A percentile compares a stretch with the other conserved stretches of the same genome.
Conservation (phyloP, 176 grass and related monocot genomes). For the Typha latifolia region DNA sequence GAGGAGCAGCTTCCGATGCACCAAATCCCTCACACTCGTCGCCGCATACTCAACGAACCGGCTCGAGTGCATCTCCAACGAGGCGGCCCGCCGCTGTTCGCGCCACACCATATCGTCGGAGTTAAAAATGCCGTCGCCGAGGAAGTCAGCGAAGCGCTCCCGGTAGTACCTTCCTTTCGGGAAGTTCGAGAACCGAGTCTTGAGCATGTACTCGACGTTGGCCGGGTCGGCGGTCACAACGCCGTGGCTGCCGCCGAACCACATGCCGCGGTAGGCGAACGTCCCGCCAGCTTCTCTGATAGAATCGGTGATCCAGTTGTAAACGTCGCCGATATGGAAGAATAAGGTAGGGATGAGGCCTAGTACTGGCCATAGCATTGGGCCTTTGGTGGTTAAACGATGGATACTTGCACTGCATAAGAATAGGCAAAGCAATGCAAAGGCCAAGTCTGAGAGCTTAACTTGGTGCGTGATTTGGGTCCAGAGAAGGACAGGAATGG, state of each 20-base stretch:
- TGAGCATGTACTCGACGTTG: conserved; percentile 76
- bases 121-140: conserved; percentile 89
- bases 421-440: conserved; percentile 36
- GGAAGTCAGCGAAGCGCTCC: conserved; percentile 68
- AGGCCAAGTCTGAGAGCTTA: conserved; percentile 26
- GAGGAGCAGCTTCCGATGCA: conserved; percentile 33
- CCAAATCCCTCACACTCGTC: conserved; percentile 28
- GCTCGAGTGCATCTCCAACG: conserved; percentile 69
- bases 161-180: conserved; percentile 81
- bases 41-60: conserved; percentile 48
- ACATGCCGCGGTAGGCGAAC: conserved; percentile 69
- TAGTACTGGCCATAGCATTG: conserved; percentile 76
- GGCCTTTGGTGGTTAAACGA: conserved; percentile 20
- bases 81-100: conserved; percentile 58
- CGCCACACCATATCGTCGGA: conserved; percentile 59
- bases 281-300: conserved; percentile 38
- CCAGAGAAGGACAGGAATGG: neutral
- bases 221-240: conserved; percentile 48
- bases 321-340: conserved; percentile 34
- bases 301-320: conserved; percentile 43
- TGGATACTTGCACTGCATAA: conserved; percentile 23
- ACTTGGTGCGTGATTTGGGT: conserved; percentile 8
- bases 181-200: conserved; percentile 64
- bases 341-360: conserved; percentile 57
- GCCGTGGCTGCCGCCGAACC: conserved; percentile 49